Base-by-base conservation (phyloP, 768 basidiomycete species). In the Pisolithus albus region DNA sequence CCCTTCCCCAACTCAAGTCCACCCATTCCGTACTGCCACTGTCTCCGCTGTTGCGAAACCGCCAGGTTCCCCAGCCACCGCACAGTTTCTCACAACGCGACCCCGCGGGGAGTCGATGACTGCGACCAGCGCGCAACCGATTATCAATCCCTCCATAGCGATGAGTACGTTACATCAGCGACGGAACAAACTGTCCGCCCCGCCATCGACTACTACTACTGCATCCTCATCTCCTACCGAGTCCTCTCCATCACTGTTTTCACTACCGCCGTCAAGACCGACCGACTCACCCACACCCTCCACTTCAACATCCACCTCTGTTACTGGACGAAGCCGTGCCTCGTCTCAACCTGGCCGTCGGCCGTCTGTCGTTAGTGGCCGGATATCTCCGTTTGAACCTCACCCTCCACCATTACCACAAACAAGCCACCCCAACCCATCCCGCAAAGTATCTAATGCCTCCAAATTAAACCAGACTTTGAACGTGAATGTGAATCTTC, bases 311-410 rank as follows among this genome's bases (percentile, higher is more conserved):
- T 59, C 63, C 37, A 61, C 65, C 24, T 65, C 74, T 1, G 63
- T 62, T 28, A 72, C 73, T 0, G 68, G 69, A 19, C 78, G 89
- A 52, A 76, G 61, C 51, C 79, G 89, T 44, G 86, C 89, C 34
- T 80, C 79, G 11, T 90, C 89, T 37, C 89, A 91, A 56, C 87
- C 89, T 40, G 84, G 82, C 24, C 77, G 86, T 51, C 73, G 86
- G 51, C 85, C 86, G 23, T 80, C 84, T 13, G 54, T 81, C 28
- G 65, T 74, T 34, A 74, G 76, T 55, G 75, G 78, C 46, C 72
- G 76, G 44, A 71, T 72, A 56, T 81, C 78, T 39, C 82, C 73
- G 49, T 71, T 70, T 48, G 83, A 79, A 58, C 56, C 53, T 44
- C 74, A 72, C 38, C 74, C 68, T 44, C 83, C 79, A 11, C 83